Evolutionary conservation across 371 early-diverging fungal genomes (phyloP).

Genomic region (Mucor lusitanicus): DNA sequence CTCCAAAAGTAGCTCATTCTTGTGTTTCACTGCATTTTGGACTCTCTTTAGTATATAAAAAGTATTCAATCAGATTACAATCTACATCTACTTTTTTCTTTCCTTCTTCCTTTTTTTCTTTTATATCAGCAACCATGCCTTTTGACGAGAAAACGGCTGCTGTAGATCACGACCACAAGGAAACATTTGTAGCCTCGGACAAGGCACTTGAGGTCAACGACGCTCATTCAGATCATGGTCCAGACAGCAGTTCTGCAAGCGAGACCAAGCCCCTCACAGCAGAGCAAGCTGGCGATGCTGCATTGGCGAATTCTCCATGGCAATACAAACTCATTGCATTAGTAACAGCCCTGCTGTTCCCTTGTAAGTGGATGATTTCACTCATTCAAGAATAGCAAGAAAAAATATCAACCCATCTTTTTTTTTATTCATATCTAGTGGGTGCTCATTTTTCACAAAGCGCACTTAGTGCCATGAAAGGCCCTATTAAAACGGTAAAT

Average conservation of each 20-base stretch:
- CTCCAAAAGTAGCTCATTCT: background rate
- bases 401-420: no score
- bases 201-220: background rate
- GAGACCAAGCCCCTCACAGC: background rate
- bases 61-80: background rate
- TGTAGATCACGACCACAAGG: background rate
- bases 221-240: background rate
- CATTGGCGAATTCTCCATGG: conserved; percentile 44
- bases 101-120: background rate
- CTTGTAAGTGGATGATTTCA: conserved; percentile 24
- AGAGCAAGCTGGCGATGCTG: conserved; percentile 33
- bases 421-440: conserved; percentile 35
- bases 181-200: background rate
- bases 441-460: conserved; percentile 77
- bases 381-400: no score
- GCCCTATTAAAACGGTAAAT: conserved; percentile 61
- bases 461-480: conserved; percentile 70
- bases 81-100: no score
- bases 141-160: background rate
- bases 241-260: background rate
- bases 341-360: conserved; percentile 40
- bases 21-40: background rate
- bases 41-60: background rate
- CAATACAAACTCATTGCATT: conserved; percentile 41
- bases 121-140: background rate